Evolutionary conservation across 1,284 basidiomycete genomes (phyloP).

Genomic region (Cryptococcus neoformans): DNA sequence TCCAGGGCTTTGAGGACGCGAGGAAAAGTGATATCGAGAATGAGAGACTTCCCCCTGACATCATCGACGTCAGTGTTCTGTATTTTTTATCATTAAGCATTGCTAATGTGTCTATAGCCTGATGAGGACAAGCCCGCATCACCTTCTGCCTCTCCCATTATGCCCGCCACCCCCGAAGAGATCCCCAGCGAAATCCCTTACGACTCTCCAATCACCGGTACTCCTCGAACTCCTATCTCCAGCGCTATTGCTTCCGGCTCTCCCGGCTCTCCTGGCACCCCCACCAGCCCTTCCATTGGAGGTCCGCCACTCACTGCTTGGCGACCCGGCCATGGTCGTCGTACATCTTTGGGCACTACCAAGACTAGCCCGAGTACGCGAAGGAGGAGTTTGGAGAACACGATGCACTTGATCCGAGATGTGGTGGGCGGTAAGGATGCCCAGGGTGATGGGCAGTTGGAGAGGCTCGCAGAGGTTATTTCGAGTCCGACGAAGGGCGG

Average conservation of each 20-base stretch:
- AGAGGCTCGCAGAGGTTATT: constrained; percentile 48
- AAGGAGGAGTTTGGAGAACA: constrained; percentile 89
- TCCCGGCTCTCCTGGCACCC: constrained; percentile 47
- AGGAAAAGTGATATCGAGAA: constrained; percentile 99
- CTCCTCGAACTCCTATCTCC: constrained; percentile 10
- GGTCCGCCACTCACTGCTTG: constrained; percentile 22
- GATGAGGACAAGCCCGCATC: constrained; percentile 54
- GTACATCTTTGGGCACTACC: constrained; percentile 91
- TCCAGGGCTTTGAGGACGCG: constrained; percentile 94
- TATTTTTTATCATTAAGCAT: background rate
- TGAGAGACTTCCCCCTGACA: constrained; percentile 90
- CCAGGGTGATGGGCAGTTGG: constrained; percentile 40
- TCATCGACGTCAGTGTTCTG: constrained; percentile 62
- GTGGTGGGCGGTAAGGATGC: constrained; percentile 68
- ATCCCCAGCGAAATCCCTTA: constrained; percentile 5
- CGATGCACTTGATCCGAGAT: constrained; percentile 90
- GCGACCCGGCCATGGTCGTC: constrained; percentile 68
- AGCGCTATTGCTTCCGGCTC: constrained; percentile 19
- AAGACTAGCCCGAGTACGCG: constrained; percentile 93
- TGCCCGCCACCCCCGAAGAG: constrained; percentile 27
- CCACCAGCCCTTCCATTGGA: background rate
- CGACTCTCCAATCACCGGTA: constrained; percentile 12
- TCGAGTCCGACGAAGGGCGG: constrained; percentile 35
- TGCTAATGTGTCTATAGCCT: constrained; percentile 22
- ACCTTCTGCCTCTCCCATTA: constrained; percentile 34